These are phyloP conservation scores for Microbotryum intermedium DNA, from an alignment of 1,284 basidiomycete genomes.

Conservation along the genomic window DNA sequence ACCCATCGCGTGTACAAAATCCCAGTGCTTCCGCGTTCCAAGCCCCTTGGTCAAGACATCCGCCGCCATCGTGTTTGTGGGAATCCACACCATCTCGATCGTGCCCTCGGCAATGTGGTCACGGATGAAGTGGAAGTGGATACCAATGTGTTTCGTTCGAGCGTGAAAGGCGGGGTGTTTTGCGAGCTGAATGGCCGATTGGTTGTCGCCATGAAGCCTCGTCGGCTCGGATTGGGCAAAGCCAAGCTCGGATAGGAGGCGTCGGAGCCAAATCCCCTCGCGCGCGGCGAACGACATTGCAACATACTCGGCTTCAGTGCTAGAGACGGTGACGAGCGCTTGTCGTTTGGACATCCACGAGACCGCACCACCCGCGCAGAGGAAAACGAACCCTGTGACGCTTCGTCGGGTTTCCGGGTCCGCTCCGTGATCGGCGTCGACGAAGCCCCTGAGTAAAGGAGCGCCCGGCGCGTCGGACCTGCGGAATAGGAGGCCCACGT, in stretches of 20 bases:
- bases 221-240: slow-evolving; percentile 12
- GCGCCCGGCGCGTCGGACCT: slow-evolving; percentile 5
- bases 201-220: slow-evolving; percentile 34
- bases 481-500: slow-evolving; percentile 33
- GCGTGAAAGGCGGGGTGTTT: slow-evolving; percentile 28
- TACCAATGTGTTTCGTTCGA: slow-evolving; percentile 37
- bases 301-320: slow-evolving; percentile 45
- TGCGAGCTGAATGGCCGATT: slow-evolving; percentile 30
- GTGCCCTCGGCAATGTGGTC: slow-evolving; percentile 21
- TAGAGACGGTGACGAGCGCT: slow-evolving; percentile 38
- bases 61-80: slow-evolving; percentile 22
- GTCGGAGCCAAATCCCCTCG: slow-evolving; percentile 42
- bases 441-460: slow-evolving; percentile 38
- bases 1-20: too few relatives aligned
- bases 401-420: slow-evolving; percentile 36
- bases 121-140: slow-evolving; percentile 33
- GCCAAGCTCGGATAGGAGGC: slow-evolving; percentile 32
- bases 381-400: slow-evolving; percentile 42
- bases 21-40: too few relatives aligned
- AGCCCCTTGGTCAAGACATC: slow-evolving; percentile 32
- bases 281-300: slow-evolving; percentile 45
- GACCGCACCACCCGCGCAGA: slow-evolving; percentile 36
- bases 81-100: slow-evolving; percentile 23
- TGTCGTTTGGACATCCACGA: slow-evolving; percentile 44
- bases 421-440: slow-evolving; percentile 44